These are phyloP conservation scores for Blastocladiella britannica DNA, from an alignment of 192 early-diverging fungal species.

Conservation along the genomic window DNA sequence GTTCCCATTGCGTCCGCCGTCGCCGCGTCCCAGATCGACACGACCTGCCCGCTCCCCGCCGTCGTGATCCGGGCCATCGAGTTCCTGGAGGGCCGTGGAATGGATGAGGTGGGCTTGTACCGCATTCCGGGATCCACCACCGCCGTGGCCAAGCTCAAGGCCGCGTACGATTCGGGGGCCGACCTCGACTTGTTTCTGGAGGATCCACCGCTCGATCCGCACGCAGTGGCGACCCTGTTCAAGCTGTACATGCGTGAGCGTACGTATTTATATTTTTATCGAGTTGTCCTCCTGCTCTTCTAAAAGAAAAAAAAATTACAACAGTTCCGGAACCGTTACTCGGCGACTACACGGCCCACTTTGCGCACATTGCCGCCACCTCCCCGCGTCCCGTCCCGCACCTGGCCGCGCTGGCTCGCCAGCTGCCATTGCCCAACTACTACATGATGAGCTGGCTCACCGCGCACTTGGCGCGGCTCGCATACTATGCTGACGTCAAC, in stretches of 20 bases:
- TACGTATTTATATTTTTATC: constrained; percentile 11
- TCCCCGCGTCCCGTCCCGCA: constrained; percentile 10
- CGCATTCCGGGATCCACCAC: constrained; percentile 27
- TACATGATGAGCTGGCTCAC: constrained; percentile 25
- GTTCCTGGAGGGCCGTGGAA: constrained; percentile 18
- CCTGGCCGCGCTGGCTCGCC: constrained; percentile 15
- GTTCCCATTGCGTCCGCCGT: constrained; percentile 1
- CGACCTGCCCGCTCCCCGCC: constrained; percentile 7
- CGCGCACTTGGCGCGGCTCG: constrained; percentile 28
- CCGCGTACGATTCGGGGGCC: constrained; percentile 25
- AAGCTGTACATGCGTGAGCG: constrained; percentile 38
- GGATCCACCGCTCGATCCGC: constrained; percentile 21
- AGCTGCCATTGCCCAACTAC: constrained; percentile 24
- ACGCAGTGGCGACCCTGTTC: constrained; percentile 32
- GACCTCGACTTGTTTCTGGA: constrained; percentile 19
- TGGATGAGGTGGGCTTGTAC: constrained; percentile 30
- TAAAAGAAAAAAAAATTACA: neutral
- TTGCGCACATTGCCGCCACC: constrained; percentile 12
- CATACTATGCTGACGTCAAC: constrained; percentile 20
- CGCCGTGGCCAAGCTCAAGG: constrained; percentile 23
- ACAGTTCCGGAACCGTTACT: constrained; percentile 21
- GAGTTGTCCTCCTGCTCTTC: too few relatives aligned
- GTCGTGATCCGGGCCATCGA: constrained; percentile 17
- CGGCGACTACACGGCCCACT: constrained; percentile 11
- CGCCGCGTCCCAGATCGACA: neutral